Conservation (phyloP, 495 filamentous ascomycete species). For the Chaetomium cochliodes region DNA sequence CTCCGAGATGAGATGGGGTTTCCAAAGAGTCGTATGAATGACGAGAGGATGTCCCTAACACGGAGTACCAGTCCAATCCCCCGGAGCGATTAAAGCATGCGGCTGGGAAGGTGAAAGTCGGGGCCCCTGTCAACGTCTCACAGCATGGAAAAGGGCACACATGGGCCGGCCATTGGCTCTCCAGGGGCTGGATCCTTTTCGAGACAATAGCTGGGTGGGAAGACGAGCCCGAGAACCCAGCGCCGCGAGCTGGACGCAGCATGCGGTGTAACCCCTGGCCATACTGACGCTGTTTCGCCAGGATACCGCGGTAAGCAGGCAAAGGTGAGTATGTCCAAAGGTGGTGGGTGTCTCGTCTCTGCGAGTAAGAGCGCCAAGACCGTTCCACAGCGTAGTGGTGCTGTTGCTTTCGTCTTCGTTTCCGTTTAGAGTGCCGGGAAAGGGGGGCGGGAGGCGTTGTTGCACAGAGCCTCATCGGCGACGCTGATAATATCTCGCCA, state of each 20-base stretch:
- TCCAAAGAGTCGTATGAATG: background rate
- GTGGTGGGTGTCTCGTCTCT: background rate
- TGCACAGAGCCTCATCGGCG: conserved; percentile 1
- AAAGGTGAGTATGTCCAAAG: background rate
- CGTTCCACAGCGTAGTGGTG: background rate
- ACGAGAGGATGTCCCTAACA: background rate
- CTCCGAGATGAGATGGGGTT: background rate
- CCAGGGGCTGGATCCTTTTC: background rate
- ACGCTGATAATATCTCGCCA: background rate
- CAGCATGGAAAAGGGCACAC: conserved; percentile 5
- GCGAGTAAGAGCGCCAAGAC: background rate
- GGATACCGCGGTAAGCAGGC: background rate
- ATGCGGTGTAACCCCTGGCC: conserved; percentile 19
- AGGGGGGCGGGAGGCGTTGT: background rate
- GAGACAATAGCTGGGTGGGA: background rate
- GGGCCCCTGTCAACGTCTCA: background rate
- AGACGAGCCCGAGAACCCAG: background rate
- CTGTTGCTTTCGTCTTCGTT: background rate
- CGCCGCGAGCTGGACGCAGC: background rate
- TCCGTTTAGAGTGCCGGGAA: background rate
- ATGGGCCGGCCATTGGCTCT: conserved; percentile 21
- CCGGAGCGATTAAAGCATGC: conserved; percentile 1
- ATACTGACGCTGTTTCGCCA: background rate
- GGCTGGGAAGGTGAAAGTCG: background rate
- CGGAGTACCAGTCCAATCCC: background rate